phyloP scores from a whole-genome alignment of 2,329 filamentous ascomycete genomes.

The Stagonosporopsis tanaceti region DNA sequence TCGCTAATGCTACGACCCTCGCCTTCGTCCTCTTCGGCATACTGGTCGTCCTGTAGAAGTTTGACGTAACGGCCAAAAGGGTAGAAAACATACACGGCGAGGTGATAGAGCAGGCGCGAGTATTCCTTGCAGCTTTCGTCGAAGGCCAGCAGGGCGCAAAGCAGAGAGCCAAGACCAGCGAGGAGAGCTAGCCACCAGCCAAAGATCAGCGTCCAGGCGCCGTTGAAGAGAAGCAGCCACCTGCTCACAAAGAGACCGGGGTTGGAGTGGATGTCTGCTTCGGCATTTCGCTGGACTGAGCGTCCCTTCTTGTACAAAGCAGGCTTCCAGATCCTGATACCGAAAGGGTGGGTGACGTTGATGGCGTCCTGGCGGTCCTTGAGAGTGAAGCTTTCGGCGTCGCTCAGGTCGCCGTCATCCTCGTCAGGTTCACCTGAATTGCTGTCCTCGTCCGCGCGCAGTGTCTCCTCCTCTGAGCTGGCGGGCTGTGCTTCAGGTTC shows the following conservation, averaged over 20 bases:
- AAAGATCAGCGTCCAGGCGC: slow-evolving; percentile 88
- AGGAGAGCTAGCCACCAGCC: slow-evolving; percentile 94
- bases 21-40: slow-evolving; percentile 91
- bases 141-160: slow-evolving; percentile 82
- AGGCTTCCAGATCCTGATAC: slow-evolving; percentile 98
- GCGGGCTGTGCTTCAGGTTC: slow-evolving; percentile 36
- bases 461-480: slow-evolving; percentile 50
- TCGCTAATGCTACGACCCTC: slow-evolving; percentile 97
- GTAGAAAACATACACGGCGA: slow-evolving; percentile 89
- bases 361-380: slow-evolving; percentile 97
- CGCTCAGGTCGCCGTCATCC: slow-evolving; percentile 75
- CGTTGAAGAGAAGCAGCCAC: slow-evolving; percentile 87
- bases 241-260: slow-evolving; percentile 85
- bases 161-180: slow-evolving; percentile 74
- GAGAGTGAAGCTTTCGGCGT: slow-evolving; percentile 96
- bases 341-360: slow-evolving; percentile 98
- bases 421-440: slow-evolving; percentile 65
- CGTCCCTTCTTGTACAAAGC: slow-evolving; percentile 97
- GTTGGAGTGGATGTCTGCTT: slow-evolving; percentile 95
- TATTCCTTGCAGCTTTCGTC: slow-evolving; percentile 83
- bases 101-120: slow-evolving; percentile 81
- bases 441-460: slow-evolving; percentile 48
- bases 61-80: slow-evolving; percentile 97
- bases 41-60: slow-evolving; percentile 91
- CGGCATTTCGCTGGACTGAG: slow-evolving; percentile 94